Base-by-base conservation (phyloP, 2,329 filamentous ascomycete species). In the Epichloe bromicola region DNA sequence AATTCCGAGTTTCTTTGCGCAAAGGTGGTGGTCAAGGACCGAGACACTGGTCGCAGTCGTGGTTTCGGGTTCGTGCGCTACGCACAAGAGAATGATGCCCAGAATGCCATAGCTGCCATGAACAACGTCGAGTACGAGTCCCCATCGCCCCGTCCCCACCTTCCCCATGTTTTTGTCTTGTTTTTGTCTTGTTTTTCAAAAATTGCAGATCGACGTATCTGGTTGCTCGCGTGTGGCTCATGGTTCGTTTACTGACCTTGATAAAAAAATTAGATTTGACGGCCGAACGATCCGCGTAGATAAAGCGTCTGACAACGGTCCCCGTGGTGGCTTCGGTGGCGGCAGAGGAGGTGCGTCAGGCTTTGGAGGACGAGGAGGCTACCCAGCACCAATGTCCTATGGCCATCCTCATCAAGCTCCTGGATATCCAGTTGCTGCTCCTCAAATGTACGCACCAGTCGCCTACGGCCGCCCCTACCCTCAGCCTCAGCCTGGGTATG, bases 41-140 rank as follows among this genome's bases (percentile, higher is more conserved):
- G 90, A 63, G 91, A 97, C 66, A 96, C 91, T 63, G 87, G 88
- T 62, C 88, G 91, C 68, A 96, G 90, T 76, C 88, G 93, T 68
- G 93, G 93, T 54, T 98, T 97, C 68, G 93, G 93, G 46, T 97
- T 97, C 68, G 91, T 98, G 57, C 86, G 90, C 61, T 98, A 91
- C 71, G 72, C 80, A 48, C 80, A 82, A 57, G 87, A 90, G 57
- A 70, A 74, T 44, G 85, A 90, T 68, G 87, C 88, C 55, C 82
- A 89, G 63, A 76, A 77, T 58, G 88, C 88, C 42, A 91, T 91
- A 66, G 68, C 74, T 44, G 73, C 74, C 57, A 90, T 93, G 87
- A 91, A 93, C 75, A 89, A 90, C 66, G 74, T 87, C 61, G 89
- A 96, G 91, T 96, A 78, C 70, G 86, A 57, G 48, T 50, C 56